Base-by-base conservation (phyloP, 2,329 filamentous ascomycete genomes). In the Pseudopyrenochaeta lycopersici region DNA sequence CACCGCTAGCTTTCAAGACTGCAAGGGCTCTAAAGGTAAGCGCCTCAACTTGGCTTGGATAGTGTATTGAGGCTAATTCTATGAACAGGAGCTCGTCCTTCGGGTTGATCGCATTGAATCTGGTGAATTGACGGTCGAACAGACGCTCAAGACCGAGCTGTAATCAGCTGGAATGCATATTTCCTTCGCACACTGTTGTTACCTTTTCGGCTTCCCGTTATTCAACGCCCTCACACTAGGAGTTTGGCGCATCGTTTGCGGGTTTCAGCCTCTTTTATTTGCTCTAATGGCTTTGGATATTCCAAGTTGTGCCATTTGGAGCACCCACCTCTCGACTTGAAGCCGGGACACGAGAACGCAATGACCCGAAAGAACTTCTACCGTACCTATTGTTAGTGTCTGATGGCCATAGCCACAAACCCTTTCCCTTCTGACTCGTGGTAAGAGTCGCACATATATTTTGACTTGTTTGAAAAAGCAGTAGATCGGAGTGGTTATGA, bases 1-100 rank as follows among this genome's bases (percentile, higher is more conserved):
- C 91, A 10, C 91, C 91, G 2, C 87, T 95, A 63, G 91, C 91
- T n/a, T 96, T 96, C 75, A 90, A 92, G 76, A 89, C 94, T 70
- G 91, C 90, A 6, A 84, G 90, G 54, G 90, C 92, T 76, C 90
- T 89, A 46, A 95, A 94, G 80, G 91, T 56, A 54, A 12, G 36
- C 21, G 17, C 32, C 52, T 48, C 14, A 38, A 10, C 4, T 27
- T 48, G 31, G 4, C 20, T 10, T 9, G 15, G 11, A 15, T 15
- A 10, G 29, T 23, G 2, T 40, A 39, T 40, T 12, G 1, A 21
- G 41, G 42, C 68, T 75, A 43, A 64, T 32, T 7, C 15, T 14
- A 7, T 15, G 11, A 31, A 18, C 41, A 77, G 76, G 76, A 78
- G 66, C 72, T 78, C 17, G 73, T 77, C 41, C 69, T 77, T 23